Percentiles rank a stretch among this genome's conserved stretches.
Conservation (phyloP, 176 grass and related monocot species). For the Bonia amplexicaulis region DNA sequence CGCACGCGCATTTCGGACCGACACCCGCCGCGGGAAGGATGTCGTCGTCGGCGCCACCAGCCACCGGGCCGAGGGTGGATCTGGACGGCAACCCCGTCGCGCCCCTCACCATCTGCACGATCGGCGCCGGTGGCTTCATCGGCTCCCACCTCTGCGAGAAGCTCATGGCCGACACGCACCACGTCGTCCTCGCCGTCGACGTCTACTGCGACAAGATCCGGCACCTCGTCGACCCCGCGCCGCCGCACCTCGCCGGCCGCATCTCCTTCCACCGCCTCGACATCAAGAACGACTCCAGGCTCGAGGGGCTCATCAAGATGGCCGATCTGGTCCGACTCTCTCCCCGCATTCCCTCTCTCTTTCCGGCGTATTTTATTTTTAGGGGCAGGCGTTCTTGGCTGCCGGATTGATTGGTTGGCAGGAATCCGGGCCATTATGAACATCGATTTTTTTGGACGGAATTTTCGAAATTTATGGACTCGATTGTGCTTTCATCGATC, state of each 20-base stretch:
- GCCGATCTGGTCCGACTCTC: constrained; percentile 53
- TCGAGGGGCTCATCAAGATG: constrained; percentile 94
- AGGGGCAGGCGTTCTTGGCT: neutral
- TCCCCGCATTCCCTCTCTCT: neutral
- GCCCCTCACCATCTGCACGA: constrained; percentile 87
- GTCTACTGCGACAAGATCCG: constrained; percentile 99
- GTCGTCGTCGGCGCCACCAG: neutral
- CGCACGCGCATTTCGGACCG: constrained; percentile 26
- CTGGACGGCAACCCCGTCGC: constrained; percentile 68
- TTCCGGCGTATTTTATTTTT: neutral
- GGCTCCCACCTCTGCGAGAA: constrained; percentile 99
- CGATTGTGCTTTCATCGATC: neutral
- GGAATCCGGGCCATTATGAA: neutral
- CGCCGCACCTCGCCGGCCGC: constrained; percentile 48
- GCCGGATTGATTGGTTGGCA: neutral
- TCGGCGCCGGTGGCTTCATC: constrained; percentile 89
- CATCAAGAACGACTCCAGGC: constrained; percentile 94
- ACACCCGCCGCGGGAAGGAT: constrained; percentile 20
- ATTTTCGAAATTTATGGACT: neutral
- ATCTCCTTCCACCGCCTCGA: constrained; percentile 98
- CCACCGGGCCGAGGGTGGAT: constrained; percentile 47
- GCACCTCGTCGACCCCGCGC: constrained; percentile 71
- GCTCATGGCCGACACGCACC: constrained; percentile 77
- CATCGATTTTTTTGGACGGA: neutral
- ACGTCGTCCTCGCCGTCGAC: constrained; percentile 76